Evolutionary conservation across 257 asterid genomes (phyloP), one percentile per base, ranked within the genome.

Genomic region (Oldenlandia corymbosa): DNA sequence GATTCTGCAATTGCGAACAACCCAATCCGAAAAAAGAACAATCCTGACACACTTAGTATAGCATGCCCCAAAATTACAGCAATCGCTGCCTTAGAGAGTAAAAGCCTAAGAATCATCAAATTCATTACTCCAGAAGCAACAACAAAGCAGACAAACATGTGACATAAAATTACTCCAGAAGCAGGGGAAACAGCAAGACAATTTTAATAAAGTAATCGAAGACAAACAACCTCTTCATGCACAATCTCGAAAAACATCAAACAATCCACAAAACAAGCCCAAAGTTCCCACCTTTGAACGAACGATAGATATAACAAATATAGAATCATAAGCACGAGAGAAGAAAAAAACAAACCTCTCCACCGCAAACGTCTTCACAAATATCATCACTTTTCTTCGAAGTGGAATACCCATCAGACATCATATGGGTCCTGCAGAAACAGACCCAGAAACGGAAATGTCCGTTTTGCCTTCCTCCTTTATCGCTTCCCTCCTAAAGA

Each of bases 371-470:
- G 58, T 76, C 82, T 74, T 70, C 79, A 64, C 76, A 83, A 9
- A 81, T 42, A 69, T 83, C 90, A 67, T 78, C 88, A 21, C 73
- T 77, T 78, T 79, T 82, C 71, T 81, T 90, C 10, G 82, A 81
- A 60, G 73, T 65, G 68, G 70, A 74, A 71, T 82, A 79, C 64
- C 72, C 80, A 62, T 76, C 81, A 61, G 65, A 53, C 63, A 73
- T 68, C 82, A 75, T 75, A 41, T 53, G 55, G 65, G 54, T 71
- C 41, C 5, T 30, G 9, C 23, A 10, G 16, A 42, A 45, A 32
- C 27, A 28, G 17, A 1, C 16, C 50, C 50, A 5, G 21, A 0
- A 18, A 32, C 3, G 27, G 9, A 57, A 57, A 57, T 32, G 62
- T 34, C 46, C 20, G 28, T 20, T 57, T 43, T 43, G 0, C 53